A percentile compares a stretch with the other conserved stretches of the same genome.
Conservation (phyloP, 768 basidiomycete genomes). For the Psilocybe azurescens region DNA sequence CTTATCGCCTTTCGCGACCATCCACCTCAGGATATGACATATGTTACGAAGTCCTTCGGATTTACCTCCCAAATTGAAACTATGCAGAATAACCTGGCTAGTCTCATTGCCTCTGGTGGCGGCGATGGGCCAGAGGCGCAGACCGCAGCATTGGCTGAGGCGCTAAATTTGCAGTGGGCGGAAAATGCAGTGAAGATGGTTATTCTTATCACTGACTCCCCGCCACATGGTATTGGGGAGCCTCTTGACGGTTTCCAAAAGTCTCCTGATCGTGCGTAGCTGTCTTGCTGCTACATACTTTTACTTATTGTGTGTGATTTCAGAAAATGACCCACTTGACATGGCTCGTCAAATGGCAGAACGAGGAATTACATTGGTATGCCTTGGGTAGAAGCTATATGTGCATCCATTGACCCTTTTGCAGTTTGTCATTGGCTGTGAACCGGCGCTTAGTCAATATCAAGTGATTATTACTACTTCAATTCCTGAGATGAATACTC, state of each 20-base stretch:
- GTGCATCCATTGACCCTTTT: neutral
- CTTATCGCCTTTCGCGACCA: slow-evolving; percentile 63
- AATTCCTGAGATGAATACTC: neutral
- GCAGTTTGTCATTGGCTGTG: slow-evolving; percentile 64
- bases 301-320: neutral
- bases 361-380: slow-evolving; percentile 56
- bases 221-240: slow-evolving; percentile 65
- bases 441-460: slow-evolving; percentile 39
- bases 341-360: slow-evolving; percentile 50
- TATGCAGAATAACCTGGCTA: slow-evolving; percentile 48
- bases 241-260: slow-evolving; percentile 47
- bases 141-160: slow-evolving; percentile 56
- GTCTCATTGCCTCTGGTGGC: slow-evolving; percentile 46
- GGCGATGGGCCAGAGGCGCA: slow-evolving; percentile 65
- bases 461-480: neutral
- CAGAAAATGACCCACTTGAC: slow-evolving; percentile 36
- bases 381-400: slow-evolving; percentile 12
- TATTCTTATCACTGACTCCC: slow-evolving; percentile 62
- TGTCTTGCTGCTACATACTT: neutral
- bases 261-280: slow-evolving; percentile 34
- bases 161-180: slow-evolving; percentile 54
- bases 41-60: slow-evolving; percentile 52
- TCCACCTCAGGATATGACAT: slow-evolving; percentile 58
- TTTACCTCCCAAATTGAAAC: slow-evolving; percentile 53
- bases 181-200: slow-evolving; percentile 55